Base-by-base conservation (phyloP, 306 rosid species). In the Vicia faba region DNA sequence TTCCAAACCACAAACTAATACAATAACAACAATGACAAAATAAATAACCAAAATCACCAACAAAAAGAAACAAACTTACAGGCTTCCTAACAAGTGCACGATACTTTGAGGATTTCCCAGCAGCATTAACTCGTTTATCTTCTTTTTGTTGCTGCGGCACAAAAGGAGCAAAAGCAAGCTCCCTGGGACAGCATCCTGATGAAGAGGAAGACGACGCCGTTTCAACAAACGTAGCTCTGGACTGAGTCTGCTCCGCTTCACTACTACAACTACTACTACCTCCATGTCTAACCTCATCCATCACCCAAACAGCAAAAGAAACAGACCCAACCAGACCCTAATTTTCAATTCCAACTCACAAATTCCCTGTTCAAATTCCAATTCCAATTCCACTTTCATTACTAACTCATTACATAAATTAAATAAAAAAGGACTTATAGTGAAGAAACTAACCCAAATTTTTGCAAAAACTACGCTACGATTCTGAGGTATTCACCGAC, bases 251-350 rank as follows among this genome's bases (percentile, higher is more conserved):
- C 72, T 79, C 83, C 20, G 77, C 79, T 68, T 70, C 87, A 84
- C 69, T 80, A 66, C 64, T 81, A 68, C 43, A 55, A 26, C 61
- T 55, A 26, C 39, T 55, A 50, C 12, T 26, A 20, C 31, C 45
- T 3, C 69, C 61, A 73, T 79, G 73, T 67, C 82, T 68, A 66
- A 76, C 88, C 81, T 77, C 97, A 83, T 88, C 96, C 95, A 88
- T 91, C 85, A 73, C 82, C 85, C 12, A 26, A 18, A 68, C 3
- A 55, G 43, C 25, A 39, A 62, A 69, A 81, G 75, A 62, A 11
- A 65, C 15, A 65, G 48, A 14, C 46, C 23, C 64, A 79, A 66
- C 64, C 59, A 55, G 19, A 26, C 67, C 63, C 64, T 64, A 58
- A 81, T 73, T 82, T 59, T 11, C 57, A 80, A 75, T 80, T 61